Percentiles rank a stretch among this genome's conserved stretches.
These are phyloP conservation scores for Pneumocystis canis DNA, from an alignment of 1,139 yeast species.

Conservation along the genomic window DNA sequence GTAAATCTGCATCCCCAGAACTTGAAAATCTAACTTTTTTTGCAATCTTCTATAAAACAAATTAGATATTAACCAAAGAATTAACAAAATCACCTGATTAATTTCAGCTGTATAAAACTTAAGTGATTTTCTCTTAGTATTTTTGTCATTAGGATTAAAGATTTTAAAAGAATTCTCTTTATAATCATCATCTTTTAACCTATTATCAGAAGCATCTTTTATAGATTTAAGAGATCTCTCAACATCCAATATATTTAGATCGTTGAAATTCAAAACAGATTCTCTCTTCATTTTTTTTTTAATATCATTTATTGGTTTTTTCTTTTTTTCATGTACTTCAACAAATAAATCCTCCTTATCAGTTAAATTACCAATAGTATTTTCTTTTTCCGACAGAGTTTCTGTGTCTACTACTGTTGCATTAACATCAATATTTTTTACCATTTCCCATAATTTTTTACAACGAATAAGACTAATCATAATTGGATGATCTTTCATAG, in stretches of 20 bases:
- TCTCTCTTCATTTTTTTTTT: neutral
- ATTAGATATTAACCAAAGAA: neutral
- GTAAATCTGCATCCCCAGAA: conserved; percentile 80
- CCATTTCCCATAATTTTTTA: conserved; percentile 11
- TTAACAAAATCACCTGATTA: conserved; percentile 36
- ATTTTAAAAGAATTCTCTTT: conserved; percentile 33
- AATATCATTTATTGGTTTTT: neutral
- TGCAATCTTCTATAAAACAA: neutral
- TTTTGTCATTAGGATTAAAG: conserved; percentile 76
- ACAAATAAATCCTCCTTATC: neutral
- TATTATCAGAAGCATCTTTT: conserved; percentile 12
- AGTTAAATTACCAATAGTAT: too few relatives aligned
- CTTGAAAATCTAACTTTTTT: conserved; percentile 19
- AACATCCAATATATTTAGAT: neutral
- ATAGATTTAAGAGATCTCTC: neutral
- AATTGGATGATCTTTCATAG: conserved; percentile 42
- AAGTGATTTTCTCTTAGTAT: conserved; percentile 63
- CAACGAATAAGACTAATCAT: conserved; percentile 12
- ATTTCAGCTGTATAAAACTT: conserved; percentile 95
- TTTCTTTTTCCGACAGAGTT: conserved; percentile 1
- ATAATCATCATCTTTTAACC: conserved; percentile 17
- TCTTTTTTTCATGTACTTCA: neutral
- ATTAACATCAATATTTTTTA: conserved; percentile 2
- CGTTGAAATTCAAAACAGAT: neutral
- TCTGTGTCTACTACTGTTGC: neutral